Percentiles rank a stretch among this genome's conserved stretches.
Conservation (phyloP, 148 eudicot species). For the Bassia scoparia region DNA sequence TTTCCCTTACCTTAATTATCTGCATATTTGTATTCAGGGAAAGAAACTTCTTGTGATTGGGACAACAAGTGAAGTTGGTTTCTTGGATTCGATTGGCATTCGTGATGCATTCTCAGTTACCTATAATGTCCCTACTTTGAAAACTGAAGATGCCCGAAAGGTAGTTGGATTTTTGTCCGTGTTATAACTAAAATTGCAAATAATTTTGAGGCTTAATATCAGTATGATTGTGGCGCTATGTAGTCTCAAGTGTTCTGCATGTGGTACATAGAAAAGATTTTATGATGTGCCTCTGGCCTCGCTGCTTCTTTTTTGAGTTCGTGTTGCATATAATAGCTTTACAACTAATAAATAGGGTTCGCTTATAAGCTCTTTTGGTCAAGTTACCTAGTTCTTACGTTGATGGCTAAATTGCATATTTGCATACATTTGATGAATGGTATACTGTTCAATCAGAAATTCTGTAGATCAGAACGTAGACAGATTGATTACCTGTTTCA, state of each 20-base stretch:
- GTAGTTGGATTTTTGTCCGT: conserved; percentile 27
- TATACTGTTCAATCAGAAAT: background rate
- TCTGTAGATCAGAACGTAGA: background rate
- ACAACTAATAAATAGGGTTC: background rate
- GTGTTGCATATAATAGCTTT: background rate
- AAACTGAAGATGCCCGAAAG: conserved; percentile 82
- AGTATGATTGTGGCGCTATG: background rate
- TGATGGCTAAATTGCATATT: too few relatives aligned
- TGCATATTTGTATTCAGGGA: conserved; percentile 48
- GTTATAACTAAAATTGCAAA: background rate
- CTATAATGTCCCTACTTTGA: conserved; percentile 68
- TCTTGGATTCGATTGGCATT: conserved; percentile 82
- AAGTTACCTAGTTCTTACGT: too few relatives aligned
- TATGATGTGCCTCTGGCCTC: background rate
- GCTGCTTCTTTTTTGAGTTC: background rate
- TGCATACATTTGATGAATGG: background rate
- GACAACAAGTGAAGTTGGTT: conserved; percentile 80
- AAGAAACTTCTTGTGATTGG: conserved; percentile 86
- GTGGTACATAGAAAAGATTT: background rate
- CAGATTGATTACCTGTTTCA: background rate
- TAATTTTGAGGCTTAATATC: background rate
- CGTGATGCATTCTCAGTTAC: conserved; percentile 84
- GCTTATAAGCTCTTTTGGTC: background rate
- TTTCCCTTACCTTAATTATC: background rate
- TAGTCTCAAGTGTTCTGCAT: background rate